phyloP scores from a whole-genome alignment of 306 rosid species.

The Dryas octopetala region DNA sequence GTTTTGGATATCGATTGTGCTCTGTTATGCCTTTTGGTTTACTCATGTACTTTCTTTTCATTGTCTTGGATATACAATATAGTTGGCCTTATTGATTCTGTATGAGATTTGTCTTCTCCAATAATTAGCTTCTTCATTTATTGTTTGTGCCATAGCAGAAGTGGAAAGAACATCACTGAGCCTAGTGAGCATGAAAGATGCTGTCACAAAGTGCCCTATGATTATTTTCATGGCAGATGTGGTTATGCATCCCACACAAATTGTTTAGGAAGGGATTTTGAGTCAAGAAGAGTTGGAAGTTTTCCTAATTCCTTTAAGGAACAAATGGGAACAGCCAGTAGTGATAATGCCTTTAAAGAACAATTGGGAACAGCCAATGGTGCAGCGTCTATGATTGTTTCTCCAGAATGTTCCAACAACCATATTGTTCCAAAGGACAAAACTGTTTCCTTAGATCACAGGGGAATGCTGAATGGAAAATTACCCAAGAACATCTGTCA shows the following conservation, averaged over 20 bases:
- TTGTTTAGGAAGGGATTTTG: slow-evolving; percentile 32
- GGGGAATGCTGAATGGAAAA: slow-evolving; percentile 32
- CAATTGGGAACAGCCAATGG: slow-evolving; percentile 26
- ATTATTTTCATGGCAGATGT: slow-evolving; percentile 30
- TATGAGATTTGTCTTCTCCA: slow-evolving; percentile 13
- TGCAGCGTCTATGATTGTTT: slow-evolving; percentile 33
- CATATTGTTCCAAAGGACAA: slow-evolving; percentile 23
- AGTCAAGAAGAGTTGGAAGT: slow-evolving; percentile 35
- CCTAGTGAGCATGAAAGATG: slow-evolving; percentile 38
- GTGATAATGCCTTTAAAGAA: slow-evolving; percentile 25
- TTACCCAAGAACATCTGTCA: slow-evolving; percentile 24
- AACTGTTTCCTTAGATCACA: slow-evolving; percentile 29
- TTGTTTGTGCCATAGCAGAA: slow-evolving; percentile 43
- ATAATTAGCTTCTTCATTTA: slow-evolving; percentile 10
- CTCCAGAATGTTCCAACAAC: slow-evolving; percentile 35
- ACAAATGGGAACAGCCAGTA: slow-evolving; percentile 25
- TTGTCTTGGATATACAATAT: slow-evolving; percentile 7
- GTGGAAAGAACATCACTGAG: slow-evolving; percentile 30
- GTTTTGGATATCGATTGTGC: not conserved
- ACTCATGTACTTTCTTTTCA: slow-evolving; percentile 3
- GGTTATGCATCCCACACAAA: slow-evolving; percentile 27
- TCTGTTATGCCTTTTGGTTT: not conserved
- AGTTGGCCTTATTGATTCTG: not conserved
- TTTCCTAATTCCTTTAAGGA: slow-evolving; percentile 24
- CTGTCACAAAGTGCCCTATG: slow-evolving; percentile 32